These are phyloP conservation scores for Solanum dulcamara DNA, from an alignment of 257 asterid species.

Conservation along the genomic window DNA sequence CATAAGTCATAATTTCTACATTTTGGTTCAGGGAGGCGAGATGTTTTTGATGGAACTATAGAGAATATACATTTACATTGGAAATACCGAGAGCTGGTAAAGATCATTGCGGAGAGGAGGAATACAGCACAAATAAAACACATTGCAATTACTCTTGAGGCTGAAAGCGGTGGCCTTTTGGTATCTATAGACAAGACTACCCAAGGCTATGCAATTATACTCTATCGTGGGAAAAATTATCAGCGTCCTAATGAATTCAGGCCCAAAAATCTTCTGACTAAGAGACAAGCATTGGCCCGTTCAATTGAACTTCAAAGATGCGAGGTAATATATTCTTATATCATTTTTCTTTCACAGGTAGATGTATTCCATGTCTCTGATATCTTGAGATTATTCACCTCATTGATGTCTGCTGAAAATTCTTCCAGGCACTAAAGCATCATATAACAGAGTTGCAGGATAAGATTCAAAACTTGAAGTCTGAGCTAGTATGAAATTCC, in stretches of 20 bases:
- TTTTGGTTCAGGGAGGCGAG: constrained; percentile 64
- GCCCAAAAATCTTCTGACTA: constrained; percentile 69
- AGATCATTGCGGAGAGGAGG: constrained; percentile 56
- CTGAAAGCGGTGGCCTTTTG: constrained; percentile 91
- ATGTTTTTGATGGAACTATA: constrained; percentile 73
- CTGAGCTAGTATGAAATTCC: constrained; percentile 40
- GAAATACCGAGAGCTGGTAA: constrained; percentile 89
- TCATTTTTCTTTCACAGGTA: background rate
- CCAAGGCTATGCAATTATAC: constrained; percentile 58
- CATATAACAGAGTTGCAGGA: constrained; percentile 60
- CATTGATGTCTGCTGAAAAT: background rate
- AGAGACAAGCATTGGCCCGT: constrained; percentile 85
- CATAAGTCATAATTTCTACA: background rate
- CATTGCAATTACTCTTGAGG: constrained; percentile 70
- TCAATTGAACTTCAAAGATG: constrained; percentile 89
- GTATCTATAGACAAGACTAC: constrained; percentile 65
- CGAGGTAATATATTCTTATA: constrained; percentile 38
- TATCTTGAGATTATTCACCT: background rate
- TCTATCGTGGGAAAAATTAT: constrained; percentile 91
- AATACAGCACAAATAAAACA: constrained; percentile 61
- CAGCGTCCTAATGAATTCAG: constrained; percentile 49
- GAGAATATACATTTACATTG: constrained; percentile 95
- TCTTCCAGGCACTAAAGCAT: constrained; percentile 67
- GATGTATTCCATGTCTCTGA: background rate
- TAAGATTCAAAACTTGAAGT: constrained; percentile 47